Evolutionary conservation across 2,329 filamentous ascomycete genomes (phyloP), one percentile per base, ranked within the genome.

Genomic region (Mariannaea elegans): DNA sequence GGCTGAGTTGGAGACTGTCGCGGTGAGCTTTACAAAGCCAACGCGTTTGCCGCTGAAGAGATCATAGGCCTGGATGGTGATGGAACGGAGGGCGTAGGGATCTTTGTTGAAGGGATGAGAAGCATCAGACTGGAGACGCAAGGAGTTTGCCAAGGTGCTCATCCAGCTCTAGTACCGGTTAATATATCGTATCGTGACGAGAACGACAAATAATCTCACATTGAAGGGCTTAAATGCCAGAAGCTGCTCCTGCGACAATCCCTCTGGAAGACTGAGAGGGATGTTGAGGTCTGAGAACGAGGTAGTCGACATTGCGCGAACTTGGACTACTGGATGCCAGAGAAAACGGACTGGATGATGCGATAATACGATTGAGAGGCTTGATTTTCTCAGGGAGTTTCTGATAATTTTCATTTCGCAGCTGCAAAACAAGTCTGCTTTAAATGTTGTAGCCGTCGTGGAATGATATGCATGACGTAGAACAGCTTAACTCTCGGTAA

Each of bases 21-120:
- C 81, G 3, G 73, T 74, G 34, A 88, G 71, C 63, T 88, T 88
- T 19, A 88, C 68, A 70, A 89, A 89, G 42, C 85, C 85, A 13
- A 88, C 71, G 2, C 79, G 77, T 9, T 63, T 49, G 19, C 63
- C 61, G 27, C 81, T 80, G 63, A 86, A 88, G 27, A 79, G 72
- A 69, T 87, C 85, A 63, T 80, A 81, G 16, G 83, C 77, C 69
- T 88, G 84, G 55, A 88, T 67, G 0, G 75, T 80, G 61, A 88
- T 75, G 59, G 76, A 76, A 50, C 77, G 80, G 0, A 88, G 80
- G 7, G 69, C 56, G 71, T 87, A 88, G 1, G 85, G 84, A 57
- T 82, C 78, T 0, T 65, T 12, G 73, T 85, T 78, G 76, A 88
- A 88, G 7, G 83, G 81, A 65, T 87, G 83, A 16, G 72, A 63